Base-by-base conservation (phyloP, 179 eudicot species). In the Silene noctiflora region DNA sequence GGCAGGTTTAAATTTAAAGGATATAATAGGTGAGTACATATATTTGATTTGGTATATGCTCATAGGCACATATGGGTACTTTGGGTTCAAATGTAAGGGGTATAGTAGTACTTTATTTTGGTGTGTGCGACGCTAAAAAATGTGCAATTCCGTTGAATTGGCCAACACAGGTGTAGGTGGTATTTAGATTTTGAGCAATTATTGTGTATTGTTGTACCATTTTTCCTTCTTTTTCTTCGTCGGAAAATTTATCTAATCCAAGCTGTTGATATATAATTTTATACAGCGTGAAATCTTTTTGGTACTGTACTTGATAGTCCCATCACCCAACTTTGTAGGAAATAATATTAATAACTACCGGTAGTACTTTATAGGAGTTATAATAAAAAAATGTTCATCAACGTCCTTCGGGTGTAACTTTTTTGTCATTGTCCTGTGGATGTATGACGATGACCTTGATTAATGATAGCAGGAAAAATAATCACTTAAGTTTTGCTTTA, bases 391-490 rank as follows among this genome's bases (percentile, higher is more conserved):
- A 33, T 33, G 31, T 69, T 3, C 33, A 48, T 22, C 17, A 48
- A 48, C 35, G 21, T 25, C 21, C 74, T 70, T 53, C 7, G n/a
- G 31, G 58, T 44, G 14, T 21, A 46, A 24, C 6, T 19, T 42
- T 35, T 12, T 6, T 53, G 46, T 55, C 64, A 11, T 29, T 53
- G 27, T n/a, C 60, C 60, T 56, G 60, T 16, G 63, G 46, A 55
- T 71, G 33, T 55, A 27, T 71, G 13, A 51, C 5, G 46, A 71
- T 71, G 75, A 71, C 63, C 64, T 25, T 33, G 66, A 72, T 59
- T 46, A 71, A 25, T 5, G 51, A 58, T 72, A 29, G 65, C 44
- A 31, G 4, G 5, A 2, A 16, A 71, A 33, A 13, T 35, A 72
- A 72, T 48, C 53, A 12, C 33, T n/a, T 19, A 4, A 39, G 12